Percentiles rank a stretch among this genome's conserved stretches.
Evolutionary conservation across 306 rosid species (phyloP).

Genomic region (Gleditsia sinensis): DNA sequence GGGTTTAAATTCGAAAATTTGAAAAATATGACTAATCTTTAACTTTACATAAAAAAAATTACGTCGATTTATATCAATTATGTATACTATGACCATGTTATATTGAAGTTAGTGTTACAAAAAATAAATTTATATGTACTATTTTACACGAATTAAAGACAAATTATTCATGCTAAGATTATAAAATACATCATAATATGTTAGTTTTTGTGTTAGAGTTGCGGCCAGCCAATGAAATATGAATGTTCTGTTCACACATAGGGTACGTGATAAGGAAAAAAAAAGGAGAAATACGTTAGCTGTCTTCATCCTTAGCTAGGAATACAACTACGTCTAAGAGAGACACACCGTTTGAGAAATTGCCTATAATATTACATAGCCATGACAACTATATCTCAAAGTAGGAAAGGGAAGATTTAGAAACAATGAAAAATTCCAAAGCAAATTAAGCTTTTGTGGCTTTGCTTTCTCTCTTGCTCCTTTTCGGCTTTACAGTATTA

Average conservation of each 20-base stretch:
- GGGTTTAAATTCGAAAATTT: too few relatives aligned
- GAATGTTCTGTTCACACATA: constrained; percentile 39
- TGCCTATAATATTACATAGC: constrained; percentile 25
- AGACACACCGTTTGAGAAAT: constrained; percentile 6
- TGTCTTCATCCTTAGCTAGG: constrained; percentile 26
- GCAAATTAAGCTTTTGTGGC: constrained; percentile 35
- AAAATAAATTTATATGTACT: too few relatives aligned
- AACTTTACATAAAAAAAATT: too few relatives aligned
- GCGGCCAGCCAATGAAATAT: background rate
- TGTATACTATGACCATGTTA: too few relatives aligned
- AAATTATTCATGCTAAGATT: too few relatives aligned
- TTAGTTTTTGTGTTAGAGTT: constrained; percentile 1
- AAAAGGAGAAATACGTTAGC: background rate
- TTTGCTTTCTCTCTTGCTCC: background rate
- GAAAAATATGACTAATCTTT: too few relatives aligned
- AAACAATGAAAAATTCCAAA: constrained; percentile 38
- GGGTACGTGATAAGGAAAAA: background rate
- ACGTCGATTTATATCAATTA: too few relatives aligned
- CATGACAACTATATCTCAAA: background rate
- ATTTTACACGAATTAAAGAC: too few relatives aligned
- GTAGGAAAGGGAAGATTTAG: constrained; percentile 31
- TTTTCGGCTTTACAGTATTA: constrained; percentile 36
- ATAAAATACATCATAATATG: too few relatives aligned
- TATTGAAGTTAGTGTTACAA: too few relatives aligned
- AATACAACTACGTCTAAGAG: constrained; percentile 39